Conservation (phyloP, 257 asterid species). For the Nicotiana tomentosiformis region DNA sequence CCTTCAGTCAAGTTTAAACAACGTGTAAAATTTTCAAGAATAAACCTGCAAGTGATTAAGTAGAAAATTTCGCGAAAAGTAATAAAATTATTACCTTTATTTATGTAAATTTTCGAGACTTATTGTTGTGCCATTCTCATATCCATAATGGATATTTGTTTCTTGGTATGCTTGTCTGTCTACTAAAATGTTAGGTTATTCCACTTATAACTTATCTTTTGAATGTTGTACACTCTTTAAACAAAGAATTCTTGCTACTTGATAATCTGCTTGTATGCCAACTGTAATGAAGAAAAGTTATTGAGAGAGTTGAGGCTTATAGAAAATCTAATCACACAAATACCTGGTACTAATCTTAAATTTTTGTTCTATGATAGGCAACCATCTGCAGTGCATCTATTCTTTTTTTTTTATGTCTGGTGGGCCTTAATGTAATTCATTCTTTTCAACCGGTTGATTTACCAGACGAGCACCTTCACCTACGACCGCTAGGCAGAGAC, state of each 20-base stretch:
- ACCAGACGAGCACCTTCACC: too few relatives aligned
- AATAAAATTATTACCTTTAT: not conserved
- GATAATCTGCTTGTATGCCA: not conserved
- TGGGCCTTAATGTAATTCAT: too few relatives aligned
- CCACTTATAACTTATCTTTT: not conserved
- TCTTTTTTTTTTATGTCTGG: too few relatives aligned
- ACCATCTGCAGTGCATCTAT: too few relatives aligned
- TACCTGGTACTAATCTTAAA: not conserved
- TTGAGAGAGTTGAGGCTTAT: not conserved
- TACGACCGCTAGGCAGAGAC: too few relatives aligned
- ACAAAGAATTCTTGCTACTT: not conserved
- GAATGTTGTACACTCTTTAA: not conserved
- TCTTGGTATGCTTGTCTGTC: not conserved
- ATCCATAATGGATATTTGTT: not conserved
- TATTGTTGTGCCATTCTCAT: not conserved
- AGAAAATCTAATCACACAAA: not conserved
- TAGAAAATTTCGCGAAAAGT: not conserved
- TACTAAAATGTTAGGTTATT: not conserved
- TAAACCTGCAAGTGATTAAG: not conserved
- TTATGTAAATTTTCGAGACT: not conserved
- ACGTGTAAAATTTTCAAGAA: not conserved
- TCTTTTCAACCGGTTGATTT: too few relatives aligned
- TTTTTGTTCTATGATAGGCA: not conserved
- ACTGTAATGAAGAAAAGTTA: not conserved
- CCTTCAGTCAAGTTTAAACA: too few relatives aligned